Evolutionary conservation across 208 protist species (phyloP).

Genomic region (Crithidia sp.): DNA sequence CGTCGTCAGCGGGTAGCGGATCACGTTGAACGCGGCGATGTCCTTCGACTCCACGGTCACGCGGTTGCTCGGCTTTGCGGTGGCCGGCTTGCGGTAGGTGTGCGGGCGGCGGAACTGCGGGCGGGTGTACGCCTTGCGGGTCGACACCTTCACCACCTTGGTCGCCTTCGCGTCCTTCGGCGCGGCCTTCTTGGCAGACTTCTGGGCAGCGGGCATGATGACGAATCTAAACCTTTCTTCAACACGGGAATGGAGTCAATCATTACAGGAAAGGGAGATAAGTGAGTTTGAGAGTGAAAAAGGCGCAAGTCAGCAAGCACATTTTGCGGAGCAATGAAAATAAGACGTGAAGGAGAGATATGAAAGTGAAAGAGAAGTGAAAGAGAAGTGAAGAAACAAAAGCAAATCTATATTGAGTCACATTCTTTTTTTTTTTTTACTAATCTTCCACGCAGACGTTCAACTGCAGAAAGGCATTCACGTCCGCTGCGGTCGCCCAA

Average conservation of each 20-base stretch:
- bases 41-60: constrained; percentile 86
- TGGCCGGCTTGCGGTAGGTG: constrained; percentile 91
- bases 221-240: not conserved
- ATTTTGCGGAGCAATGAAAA: too few relatives aligned
- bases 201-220: constrained; percentile 61
- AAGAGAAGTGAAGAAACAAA: too few relatives aligned
- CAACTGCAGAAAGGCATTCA: too few relatives aligned
- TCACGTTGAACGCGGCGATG: constrained; percentile 89
- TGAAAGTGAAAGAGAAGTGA: too few relatives aligned
- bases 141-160: constrained; percentile 89
- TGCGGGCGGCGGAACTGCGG: constrained; percentile 97
- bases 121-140: constrained; percentile 96
- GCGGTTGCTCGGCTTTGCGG: constrained; percentile 92
- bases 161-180: constrained; percentile 58
- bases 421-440: too few relatives aligned
- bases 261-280: not conserved
- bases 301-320: too few relatives aligned
- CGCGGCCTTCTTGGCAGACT: constrained; percentile 57
- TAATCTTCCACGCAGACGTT: too few relatives aligned
- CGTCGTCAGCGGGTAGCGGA: constrained; percentile 98
- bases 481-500: too few relatives aligned
- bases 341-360: too few relatives aligned
- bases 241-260: not conserved
- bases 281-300: too few relatives aligned
- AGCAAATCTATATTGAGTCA: too few relatives aligned